A percentile compares a stretch with the other conserved stretches of the same genome.
Conservation (phyloP, 306 rosid species). For the Cucurbita ficifolia region DNA sequence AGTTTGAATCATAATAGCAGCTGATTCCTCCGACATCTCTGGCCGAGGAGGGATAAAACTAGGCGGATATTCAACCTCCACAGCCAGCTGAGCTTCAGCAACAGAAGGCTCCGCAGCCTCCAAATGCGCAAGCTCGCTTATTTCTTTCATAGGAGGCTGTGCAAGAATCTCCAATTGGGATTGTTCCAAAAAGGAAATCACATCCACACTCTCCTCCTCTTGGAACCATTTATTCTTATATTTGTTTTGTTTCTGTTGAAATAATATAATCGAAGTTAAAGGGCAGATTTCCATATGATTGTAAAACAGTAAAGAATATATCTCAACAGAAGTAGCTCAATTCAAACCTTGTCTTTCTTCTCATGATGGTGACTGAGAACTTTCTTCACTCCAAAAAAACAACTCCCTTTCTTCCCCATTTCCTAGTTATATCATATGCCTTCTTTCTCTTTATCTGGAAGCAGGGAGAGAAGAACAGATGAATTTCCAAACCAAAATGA, state of each 20-base stretch:
- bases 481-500: neutral
- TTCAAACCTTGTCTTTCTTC: constrained; percentile 46
- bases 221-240: constrained; percentile 91
- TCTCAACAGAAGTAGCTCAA: neutral
- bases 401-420: constrained; percentile 91
- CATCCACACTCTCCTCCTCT: constrained; percentile 35
- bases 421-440: constrained; percentile 15
- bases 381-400: constrained; percentile 84
- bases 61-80: constrained; percentile 20
- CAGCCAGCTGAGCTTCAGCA: constrained; percentile 39
- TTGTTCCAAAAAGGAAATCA: constrained; percentile 19
- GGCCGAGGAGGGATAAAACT: constrained; percentile 18
- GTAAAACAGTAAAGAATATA: neutral
- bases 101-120: constrained; percentile 1
- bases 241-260: constrained; percentile 17
- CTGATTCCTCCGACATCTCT: constrained; percentile 64
- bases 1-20: constrained; percentile 80
- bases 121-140: constrained; percentile 36
- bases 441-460: neutral
- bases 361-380: constrained; percentile 70
- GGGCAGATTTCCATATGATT: neutral
- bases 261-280: neutral
- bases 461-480: neutral
- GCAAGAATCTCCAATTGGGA: constrained; percentile 24
- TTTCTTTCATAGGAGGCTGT: constrained; percentile 19